Percentiles rank a stretch among this genome's conserved stretches.
Evolutionary conservation across 2,329 filamentous ascomycete genomes (phyloP).

Genomic region (Aspergillus transmontanensis): DNA sequence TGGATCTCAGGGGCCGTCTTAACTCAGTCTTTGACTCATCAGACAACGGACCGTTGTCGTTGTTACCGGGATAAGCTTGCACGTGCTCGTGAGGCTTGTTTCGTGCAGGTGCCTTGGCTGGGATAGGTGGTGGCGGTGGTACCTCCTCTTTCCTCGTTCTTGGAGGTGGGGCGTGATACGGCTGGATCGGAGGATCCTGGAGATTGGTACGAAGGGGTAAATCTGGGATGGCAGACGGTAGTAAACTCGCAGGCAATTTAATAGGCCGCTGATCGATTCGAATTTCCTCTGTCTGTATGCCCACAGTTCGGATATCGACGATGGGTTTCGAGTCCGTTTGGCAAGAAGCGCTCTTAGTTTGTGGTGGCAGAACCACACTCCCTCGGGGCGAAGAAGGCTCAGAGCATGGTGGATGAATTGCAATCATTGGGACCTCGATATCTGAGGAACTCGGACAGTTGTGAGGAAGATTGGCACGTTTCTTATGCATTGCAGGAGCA

Average conservation of each 20-base stretch:
- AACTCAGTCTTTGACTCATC: constrained; percentile 60
- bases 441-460: constrained; percentile 18
- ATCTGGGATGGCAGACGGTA: constrained; percentile 73
- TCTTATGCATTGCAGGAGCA: constrained; percentile 18
- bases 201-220: constrained; percentile 40
- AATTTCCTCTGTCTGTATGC: constrained; percentile 89
- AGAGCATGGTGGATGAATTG: constrained; percentile 84
- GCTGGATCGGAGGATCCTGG: constrained; percentile 33
- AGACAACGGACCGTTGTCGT: constrained; percentile 75
- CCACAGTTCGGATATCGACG: constrained; percentile 54
- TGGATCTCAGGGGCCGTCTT: constrained; percentile 72
- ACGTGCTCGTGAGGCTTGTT: constrained; percentile 47
- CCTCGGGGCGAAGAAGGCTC: constrained; percentile 77
- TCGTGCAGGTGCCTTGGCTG: constrained; percentile 23
- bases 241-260: constrained; percentile 74
- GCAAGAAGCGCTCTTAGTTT: constrained; percentile 77
- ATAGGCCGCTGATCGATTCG: constrained; percentile 76
- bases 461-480: constrained; percentile 14
- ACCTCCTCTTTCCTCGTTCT: constrained; percentile 33
- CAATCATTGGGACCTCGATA: constrained; percentile 77
- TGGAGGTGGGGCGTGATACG: constrained; percentile 38
- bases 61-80: constrained; percentile 75
- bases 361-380: constrained; percentile 75
- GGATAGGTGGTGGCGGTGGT: constrained; percentile 42
- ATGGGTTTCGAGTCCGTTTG: constrained; percentile 67